Evolutionary conservation across 495 filamentous ascomycete species (phyloP).

Genomic region (Daldinia concentrica): DNA sequence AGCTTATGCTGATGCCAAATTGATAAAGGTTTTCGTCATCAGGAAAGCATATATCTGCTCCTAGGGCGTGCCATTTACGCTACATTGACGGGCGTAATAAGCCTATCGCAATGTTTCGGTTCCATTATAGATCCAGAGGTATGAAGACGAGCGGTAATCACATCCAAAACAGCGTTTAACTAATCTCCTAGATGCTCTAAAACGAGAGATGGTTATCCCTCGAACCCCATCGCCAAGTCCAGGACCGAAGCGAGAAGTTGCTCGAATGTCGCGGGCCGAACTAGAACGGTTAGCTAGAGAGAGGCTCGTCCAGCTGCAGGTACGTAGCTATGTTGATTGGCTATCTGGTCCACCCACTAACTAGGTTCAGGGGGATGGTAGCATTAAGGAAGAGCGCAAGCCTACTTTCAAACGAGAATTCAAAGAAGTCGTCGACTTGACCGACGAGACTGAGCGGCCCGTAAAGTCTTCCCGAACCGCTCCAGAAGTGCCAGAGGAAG

Average conservation of each 20-base stretch:
- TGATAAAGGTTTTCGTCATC: slow-evolving; percentile 16
- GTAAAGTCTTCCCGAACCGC: neutral
- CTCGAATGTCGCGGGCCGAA: slow-evolving; percentile 33
- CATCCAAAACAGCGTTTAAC: neutral
- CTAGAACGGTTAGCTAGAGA: slow-evolving; percentile 34
- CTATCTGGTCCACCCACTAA: neutral
- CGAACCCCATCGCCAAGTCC: slow-evolving; percentile 17
- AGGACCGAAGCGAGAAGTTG: slow-evolving; percentile 8
- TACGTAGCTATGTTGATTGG: slow-evolving; percentile 4
- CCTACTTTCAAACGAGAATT: slow-evolving; percentile 28
- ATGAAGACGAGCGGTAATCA: neutral
- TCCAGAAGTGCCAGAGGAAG: neutral
- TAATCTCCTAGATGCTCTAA: slow-evolving; percentile 33
- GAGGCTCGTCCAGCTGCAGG: slow-evolving; percentile 33
- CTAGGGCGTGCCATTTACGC: neutral
- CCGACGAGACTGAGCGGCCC: slow-evolving; percentile 13
- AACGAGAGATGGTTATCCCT: slow-evolving; percentile 43
- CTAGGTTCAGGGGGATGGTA: slow-evolving; percentile 6
- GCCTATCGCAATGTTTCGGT: slow-evolving; percentile 36
- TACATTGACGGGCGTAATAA: neutral
- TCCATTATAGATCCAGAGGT: slow-evolving; percentile 46
- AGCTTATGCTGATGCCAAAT: neutral
- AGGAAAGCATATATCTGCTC: neutral
- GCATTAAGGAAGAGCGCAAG: slow-evolving; percentile 33
- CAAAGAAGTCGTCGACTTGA: slow-evolving; percentile 28